Conservation (phyloP, 345 rosid genomes). For the Eucalyptus dawsonii region DNA sequence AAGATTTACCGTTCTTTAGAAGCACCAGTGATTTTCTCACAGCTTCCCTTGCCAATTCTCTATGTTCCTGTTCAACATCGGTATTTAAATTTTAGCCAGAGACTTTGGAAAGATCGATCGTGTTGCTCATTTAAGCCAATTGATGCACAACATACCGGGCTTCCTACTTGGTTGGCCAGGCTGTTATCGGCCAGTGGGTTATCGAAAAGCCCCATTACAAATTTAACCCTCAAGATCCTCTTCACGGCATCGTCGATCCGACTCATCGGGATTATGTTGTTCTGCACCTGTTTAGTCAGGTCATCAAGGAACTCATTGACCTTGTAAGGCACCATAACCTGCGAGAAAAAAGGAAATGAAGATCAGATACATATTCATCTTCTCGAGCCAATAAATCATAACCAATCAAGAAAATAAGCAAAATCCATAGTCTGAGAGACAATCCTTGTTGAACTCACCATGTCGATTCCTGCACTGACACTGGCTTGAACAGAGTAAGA, state of each 20-base stretch:
- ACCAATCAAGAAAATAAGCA: neutral
- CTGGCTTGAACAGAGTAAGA: slow-evolving; percentile 34
- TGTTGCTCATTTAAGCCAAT: neutral
- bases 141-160: slow-evolving; percentile 5
- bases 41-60: slow-evolving; percentile 65
- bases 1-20: slow-evolving; percentile 43
- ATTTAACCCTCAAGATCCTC: slow-evolving; percentile 58
- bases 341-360: neutral
- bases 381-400: neutral
- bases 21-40: slow-evolving; percentile 71
- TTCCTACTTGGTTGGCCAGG: slow-evolving; percentile 19
- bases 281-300: slow-evolving; percentile 31
- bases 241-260: slow-evolving; percentile 54
- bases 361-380: neutral
- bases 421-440: neutral
- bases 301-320: slow-evolving; percentile 35
- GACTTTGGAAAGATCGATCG: neutral
- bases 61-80: slow-evolving; percentile 30
- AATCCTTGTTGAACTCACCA: slow-evolving; percentile 14
- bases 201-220: slow-evolving; percentile 49
- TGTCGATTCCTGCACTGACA: slow-evolving; percentile 54
- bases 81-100: neutral
- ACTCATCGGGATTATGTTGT: slow-evolving; percentile 34
- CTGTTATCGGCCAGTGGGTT: slow-evolving; percentile 27
- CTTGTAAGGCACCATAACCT: slow-evolving; percentile 40